Conservation (phyloP, 2,329 filamentous ascomycete species). For the Cytospora schulzeri region DNA sequence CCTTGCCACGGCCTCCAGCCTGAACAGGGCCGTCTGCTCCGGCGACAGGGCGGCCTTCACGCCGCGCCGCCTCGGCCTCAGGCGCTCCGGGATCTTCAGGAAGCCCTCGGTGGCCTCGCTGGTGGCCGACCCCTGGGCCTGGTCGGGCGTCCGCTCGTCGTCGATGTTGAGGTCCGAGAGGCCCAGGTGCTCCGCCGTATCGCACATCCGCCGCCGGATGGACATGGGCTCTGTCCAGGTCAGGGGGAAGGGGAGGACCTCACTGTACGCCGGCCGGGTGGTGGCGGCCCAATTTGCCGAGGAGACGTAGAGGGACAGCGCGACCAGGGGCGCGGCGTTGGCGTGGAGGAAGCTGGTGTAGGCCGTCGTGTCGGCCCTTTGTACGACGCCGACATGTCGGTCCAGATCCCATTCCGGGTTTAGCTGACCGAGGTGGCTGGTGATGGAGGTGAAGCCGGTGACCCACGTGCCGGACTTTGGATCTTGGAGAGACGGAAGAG, state of each 20-base stretch:
- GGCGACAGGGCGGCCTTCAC: slow-evolving; percentile 66
- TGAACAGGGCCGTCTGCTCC: slow-evolving; percentile 73
- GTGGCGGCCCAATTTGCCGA: slow-evolving; percentile 79
- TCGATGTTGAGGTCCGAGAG: slow-evolving; percentile 67
- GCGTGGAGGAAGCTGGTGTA: slow-evolving; percentile 72
- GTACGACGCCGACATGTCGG: slow-evolving; percentile 40
- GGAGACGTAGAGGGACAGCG: slow-evolving; percentile 87
- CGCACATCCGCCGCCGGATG: slow-evolving; percentile 69
- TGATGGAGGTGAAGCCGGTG: slow-evolving; percentile 64
- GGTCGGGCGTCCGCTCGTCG: slow-evolving; percentile 33
- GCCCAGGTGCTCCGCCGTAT: slow-evolving; percentile 69
- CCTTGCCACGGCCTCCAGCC: slow-evolving; percentile 71
- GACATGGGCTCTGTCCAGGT: slow-evolving; percentile 83
- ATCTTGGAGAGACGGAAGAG: slow-evolving; percentile 58
- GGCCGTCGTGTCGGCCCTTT: slow-evolving; percentile 52
- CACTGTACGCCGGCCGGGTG: slow-evolving; percentile 80
- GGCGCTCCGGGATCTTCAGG: slow-evolving; percentile 43
- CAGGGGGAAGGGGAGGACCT: slow-evolving; percentile 79
- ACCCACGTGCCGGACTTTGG: slow-evolving; percentile 53
- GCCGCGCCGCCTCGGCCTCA: slow-evolving; percentile 58
- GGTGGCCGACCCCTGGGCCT: slow-evolving; percentile 37
- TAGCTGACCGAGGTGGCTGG: slow-evolving; percentile 52
- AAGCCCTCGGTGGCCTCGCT: slow-evolving; percentile 34
- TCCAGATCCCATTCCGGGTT: slow-evolving; percentile 42
- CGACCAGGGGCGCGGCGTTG: slow-evolving; percentile 75